Evolutionary conservation across 805 yeast genomes (phyloP).

Genomic region (Ogataea paradorogensis): DNA sequence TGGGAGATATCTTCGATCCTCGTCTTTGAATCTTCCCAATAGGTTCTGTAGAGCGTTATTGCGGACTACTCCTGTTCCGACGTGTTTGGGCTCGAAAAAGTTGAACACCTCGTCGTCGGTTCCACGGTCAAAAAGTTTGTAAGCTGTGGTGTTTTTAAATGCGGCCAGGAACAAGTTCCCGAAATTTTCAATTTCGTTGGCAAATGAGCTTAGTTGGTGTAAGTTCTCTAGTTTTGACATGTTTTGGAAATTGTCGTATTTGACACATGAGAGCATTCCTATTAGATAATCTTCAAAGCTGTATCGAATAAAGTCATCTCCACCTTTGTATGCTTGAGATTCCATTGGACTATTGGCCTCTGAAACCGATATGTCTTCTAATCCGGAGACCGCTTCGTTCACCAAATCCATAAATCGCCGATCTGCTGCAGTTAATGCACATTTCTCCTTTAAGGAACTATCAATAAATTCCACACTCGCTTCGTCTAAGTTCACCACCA

Average conservation of each 20-base stretch:
- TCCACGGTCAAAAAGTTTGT: conserved; percentile 45
- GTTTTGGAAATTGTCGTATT: conserved; percentile 58
- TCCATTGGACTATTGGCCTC: conserved; percentile 39
- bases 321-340: conserved; percentile 48
- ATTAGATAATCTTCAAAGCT: conserved; percentile 88
- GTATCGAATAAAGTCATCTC: conserved; percentile 84
- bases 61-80: conserved; percentile 12
- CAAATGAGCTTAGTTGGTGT: conserved; percentile 20
- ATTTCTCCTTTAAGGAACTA: conserved; percentile 39
- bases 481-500: conserved; percentile 62
- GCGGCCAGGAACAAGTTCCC: conserved; percentile 39
- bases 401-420: conserved; percentile 70
- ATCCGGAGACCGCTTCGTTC: conserved; percentile 40
- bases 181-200: conserved; percentile 25
- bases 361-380: conserved; percentile 33
- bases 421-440: conserved; percentile 58
- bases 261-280: conserved; percentile 68
- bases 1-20: conserved; percentile 4
- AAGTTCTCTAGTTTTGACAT: conserved; percentile 29
- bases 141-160: conserved; percentile 59
- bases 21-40: conserved; percentile 13
- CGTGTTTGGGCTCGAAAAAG: conserved; percentile 35
- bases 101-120: conserved; percentile 70
- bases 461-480: conserved; percentile 45
- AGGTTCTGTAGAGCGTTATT: conserved; percentile 11